These are phyloP conservation scores for Trichoderma endophyticum DNA, from an alignment of 2,329 filamentous ascomycete species.

Conservation along the genomic window DNA sequence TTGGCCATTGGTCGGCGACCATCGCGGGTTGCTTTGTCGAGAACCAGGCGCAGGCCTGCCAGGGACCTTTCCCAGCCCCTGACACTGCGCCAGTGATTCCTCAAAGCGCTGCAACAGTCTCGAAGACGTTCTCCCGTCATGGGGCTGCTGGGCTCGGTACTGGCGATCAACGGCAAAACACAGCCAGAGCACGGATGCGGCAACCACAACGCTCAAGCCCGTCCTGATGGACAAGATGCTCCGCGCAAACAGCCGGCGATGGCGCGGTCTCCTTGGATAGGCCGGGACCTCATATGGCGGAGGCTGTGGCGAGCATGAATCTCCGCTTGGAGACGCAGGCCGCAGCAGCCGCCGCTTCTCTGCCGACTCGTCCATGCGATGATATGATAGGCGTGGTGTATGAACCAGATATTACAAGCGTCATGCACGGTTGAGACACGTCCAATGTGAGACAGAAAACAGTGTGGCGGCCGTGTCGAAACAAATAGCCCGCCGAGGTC, in stretches of 20 bases:
- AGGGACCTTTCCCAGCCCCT: not conserved
- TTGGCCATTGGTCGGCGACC: constrained; percentile 39
- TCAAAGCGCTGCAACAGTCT: constrained; percentile 10
- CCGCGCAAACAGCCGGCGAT: not conserved
- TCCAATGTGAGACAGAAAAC: not conserved
- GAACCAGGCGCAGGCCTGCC: not conserved
- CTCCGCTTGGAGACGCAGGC: not conserved
- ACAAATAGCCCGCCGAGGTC: not conserved
- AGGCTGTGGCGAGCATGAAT: not conserved
- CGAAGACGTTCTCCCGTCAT: not conserved
- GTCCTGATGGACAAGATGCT: constrained; percentile 14
- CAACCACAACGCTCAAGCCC: constrained; percentile 9
- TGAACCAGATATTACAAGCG: not conserved
- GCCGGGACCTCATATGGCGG: constrained; percentile 13
- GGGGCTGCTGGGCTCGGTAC: not conserved
- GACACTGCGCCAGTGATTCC: constrained; percentile 11
- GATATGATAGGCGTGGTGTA: not conserved
- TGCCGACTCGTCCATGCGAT: not conserved
- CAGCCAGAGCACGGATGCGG: constrained; percentile 13
- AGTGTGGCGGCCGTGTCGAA: not conserved
- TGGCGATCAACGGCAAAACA: constrained; percentile 6
- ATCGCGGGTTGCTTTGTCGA: constrained; percentile 36
- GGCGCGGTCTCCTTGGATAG: constrained; percentile 6
- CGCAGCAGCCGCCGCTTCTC: not conserved
- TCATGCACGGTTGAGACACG: not conserved